Evolutionary conservation across 73 alveolate species (phyloP).

Genomic region (Paramecium sonneborni): DNA sequence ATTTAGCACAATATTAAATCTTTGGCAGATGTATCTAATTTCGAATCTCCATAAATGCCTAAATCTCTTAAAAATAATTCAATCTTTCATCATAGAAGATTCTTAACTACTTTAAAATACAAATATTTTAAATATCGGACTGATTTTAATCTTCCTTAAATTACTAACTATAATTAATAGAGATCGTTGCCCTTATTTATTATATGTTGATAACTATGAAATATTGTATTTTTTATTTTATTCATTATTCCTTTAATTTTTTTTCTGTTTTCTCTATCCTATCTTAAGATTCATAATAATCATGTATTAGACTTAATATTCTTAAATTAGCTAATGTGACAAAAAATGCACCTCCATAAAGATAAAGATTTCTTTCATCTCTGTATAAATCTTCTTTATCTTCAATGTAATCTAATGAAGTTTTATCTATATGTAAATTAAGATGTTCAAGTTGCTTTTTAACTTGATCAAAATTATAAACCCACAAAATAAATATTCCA

Average conservation of each 20-base stretch:
- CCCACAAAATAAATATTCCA: not conserved
- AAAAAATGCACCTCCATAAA: constrained; percentile 16
- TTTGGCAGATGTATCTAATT: not conserved
- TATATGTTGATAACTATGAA: not conserved
- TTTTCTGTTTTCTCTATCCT: not conserved
- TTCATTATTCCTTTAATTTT: constrained; percentile 32
- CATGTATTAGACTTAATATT: not conserved
- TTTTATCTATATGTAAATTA: not conserved
- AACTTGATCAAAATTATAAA: not conserved
- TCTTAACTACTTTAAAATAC: not conserved
- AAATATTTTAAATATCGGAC: not conserved
- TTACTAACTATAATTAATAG: not conserved
- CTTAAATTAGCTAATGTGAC: constrained; percentile 14
- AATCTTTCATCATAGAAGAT: no score
- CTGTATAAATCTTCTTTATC: constrained; percentile 43
- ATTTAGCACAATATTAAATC: not conserved
- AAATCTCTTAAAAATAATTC: not conserved
- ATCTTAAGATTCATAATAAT: not conserved
- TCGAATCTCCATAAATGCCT: not conserved
- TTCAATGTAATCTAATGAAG: not conserved
- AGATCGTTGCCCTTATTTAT: not conserved
- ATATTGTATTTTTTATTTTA: not conserved
- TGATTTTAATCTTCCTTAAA: not conserved
- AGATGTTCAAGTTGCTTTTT: not conserved
- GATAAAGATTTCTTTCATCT: constrained; percentile 34